Conservation (phyloP, 352 stramenopile species). For the Pythium dissotocum region DNA sequence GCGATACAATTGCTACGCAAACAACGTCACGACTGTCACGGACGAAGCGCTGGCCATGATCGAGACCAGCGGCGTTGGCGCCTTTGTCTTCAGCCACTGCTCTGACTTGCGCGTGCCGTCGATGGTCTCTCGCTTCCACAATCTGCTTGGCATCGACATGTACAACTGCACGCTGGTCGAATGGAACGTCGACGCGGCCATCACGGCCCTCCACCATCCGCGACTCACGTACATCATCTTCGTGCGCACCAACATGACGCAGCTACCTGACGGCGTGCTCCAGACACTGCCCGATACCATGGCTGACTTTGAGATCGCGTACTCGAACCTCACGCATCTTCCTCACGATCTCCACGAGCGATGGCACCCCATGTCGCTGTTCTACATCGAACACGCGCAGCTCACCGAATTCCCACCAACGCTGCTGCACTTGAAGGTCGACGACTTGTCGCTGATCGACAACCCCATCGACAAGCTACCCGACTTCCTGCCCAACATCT, state of each 20-base stretch:
- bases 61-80: slow-evolving; percentile 13
- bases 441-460: slow-evolving; percentile 30
- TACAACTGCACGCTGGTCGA: slow-evolving; percentile 34
- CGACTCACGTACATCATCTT: slow-evolving; percentile 31
- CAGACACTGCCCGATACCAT: slow-evolving; percentile 23
- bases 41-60: slow-evolving; percentile 17
- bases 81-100: slow-evolving; percentile 35
- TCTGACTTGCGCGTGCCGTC: slow-evolving; percentile 18
- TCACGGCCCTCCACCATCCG: slow-evolving; percentile 20
- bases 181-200: slow-evolving; percentile 27
- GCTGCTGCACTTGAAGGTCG: slow-evolving; percentile 13
- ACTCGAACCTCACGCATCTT: slow-evolving; percentile 28
- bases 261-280: slow-evolving; percentile 25
- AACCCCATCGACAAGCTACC: slow-evolving; percentile 15
- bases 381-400: slow-evolving; percentile 31
- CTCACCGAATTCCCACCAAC: slow-evolving; percentile 14
- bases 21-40: neutral
- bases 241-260: slow-evolving; percentile 35
- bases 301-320: slow-evolving; percentile 30
- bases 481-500: slow-evolving; percentile 2
- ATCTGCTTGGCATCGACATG: slow-evolving; percentile 38
- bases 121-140: slow-evolving; percentile 27
- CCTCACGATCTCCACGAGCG: slow-evolving; percentile 18
- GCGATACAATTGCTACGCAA: slow-evolving; percentile 31
- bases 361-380: slow-evolving; percentile 24